These are phyloP conservation scores for Flaveria bidentis DNA, from an alignment of 129 eudicot species.

Conservation along the genomic window DNA sequence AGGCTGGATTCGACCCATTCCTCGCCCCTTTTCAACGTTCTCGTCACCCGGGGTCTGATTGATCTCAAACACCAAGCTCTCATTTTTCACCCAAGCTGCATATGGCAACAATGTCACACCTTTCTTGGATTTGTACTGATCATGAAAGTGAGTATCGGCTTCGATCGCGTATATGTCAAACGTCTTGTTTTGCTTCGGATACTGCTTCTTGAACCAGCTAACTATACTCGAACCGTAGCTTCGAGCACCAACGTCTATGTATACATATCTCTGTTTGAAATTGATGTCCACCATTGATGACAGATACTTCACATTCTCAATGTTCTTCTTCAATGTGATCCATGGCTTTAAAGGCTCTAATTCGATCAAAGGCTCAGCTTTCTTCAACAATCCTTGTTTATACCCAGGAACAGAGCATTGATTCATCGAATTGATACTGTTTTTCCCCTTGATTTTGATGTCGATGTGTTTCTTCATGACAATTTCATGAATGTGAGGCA, in stretches of 20 bases:
- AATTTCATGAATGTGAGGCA: conserved; percentile 57
- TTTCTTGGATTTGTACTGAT: conserved; percentile 61
- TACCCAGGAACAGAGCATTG: conserved; percentile 58
- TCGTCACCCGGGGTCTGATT: conserved; percentile 73
- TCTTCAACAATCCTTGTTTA: conserved; percentile 51
- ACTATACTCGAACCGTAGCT: conserved; percentile 95
- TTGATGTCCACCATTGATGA: conserved; percentile 76
- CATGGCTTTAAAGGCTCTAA: conserved; percentile 86
- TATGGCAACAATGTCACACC: conserved; percentile 75
- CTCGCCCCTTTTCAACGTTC: conserved; percentile 64
- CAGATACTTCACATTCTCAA: conserved; percentile 68
- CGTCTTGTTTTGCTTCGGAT: conserved; percentile 86
- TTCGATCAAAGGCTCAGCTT: conserved; percentile 74
- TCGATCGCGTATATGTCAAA: conserved; percentile 84
- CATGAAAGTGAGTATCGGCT: conserved; percentile 70
- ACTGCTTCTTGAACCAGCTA: conserved; percentile 92
- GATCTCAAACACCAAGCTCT: conserved; percentile 73
- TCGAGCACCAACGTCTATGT: conserved; percentile 87
- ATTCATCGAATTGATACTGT: conserved; percentile 15
- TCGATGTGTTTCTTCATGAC: conserved; percentile 52
- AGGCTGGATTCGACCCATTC: conserved; percentile 93
- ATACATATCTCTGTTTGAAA: conserved; percentile 68
- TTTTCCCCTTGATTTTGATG: conserved; percentile 21
- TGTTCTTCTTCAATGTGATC: conserved; percentile 77
- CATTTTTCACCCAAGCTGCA: conserved; percentile 95